Conservation (phyloP, 2,329 filamentous ascomycete species). For the Penicillium polonicum region DNA sequence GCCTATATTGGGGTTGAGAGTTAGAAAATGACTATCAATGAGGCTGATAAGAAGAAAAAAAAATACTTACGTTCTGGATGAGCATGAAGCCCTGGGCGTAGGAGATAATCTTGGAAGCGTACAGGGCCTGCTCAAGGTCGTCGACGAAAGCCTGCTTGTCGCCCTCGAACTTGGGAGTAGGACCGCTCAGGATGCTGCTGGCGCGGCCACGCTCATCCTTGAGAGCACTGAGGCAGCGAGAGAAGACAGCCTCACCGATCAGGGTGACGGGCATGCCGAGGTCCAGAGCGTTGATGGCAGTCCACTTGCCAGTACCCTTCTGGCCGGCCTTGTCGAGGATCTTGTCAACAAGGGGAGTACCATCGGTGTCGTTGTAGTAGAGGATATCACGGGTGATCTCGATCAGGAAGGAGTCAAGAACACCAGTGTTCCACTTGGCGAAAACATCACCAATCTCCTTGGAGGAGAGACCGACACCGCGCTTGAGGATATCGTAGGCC, state of each 20-base stretch:
- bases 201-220: slow-evolving; percentile 90
- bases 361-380: slow-evolving; percentile 96
- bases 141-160: slow-evolving; percentile 92
- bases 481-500: slow-evolving; percentile 99
- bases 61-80: slow-evolving; percentile 80
- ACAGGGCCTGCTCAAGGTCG: slow-evolving; percentile 97
- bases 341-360: slow-evolving; percentile 90
- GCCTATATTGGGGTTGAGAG: slow-evolving; percentile 55
- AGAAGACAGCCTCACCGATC: slow-evolving; percentile 95
- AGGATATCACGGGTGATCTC: slow-evolving; percentile 99
- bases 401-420: slow-evolving; percentile 97
- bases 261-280: slow-evolving; percentile 98
- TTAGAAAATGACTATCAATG: slow-evolving; percentile 1
- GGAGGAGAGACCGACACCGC: slow-evolving; percentile 80
- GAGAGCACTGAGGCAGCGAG: slow-evolving; percentile 88
- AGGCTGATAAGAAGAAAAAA: background rate
- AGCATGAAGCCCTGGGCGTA: slow-evolving; percentile 99
- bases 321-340: slow-evolving; percentile 97
- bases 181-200: slow-evolving; percentile 74
- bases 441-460: slow-evolving; percentile 97
- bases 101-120: slow-evolving; percentile 99
- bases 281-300: slow-evolving; percentile 97
- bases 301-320: slow-evolving; percentile 99
- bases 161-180: slow-evolving; percentile 76
- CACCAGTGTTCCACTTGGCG: slow-evolving; percentile 96